Base-by-base conservation (phyloP, 2,329 filamentous ascomycete species). In the Fusarium nelsonii region DNA sequence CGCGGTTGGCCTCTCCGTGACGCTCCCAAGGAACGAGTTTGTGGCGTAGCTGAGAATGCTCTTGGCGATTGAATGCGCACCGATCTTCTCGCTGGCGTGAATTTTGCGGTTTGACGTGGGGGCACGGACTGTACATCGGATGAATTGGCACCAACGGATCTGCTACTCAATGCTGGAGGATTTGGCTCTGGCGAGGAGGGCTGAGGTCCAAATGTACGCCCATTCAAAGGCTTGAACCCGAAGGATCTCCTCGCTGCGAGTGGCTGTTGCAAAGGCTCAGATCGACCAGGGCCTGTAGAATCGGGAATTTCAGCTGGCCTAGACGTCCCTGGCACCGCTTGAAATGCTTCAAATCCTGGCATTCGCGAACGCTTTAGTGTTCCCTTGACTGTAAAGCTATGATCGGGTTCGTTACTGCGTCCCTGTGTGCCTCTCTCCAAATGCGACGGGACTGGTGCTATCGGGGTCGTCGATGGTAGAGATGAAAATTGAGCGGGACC, bases 391-490 rank as follows among this genome's bases (percentile, higher is more conserved):
- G 34, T 54, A 12, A 45, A 37, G 14, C 23, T 41, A 15, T 39
- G 46, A n/a, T 55, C 56, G 8, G 55, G 26, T 32, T 63, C 65
- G 33, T 51, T 63, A 15, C 62, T 67, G 23, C 61, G 71, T 16
- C 59, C 73, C 40, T 77, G 74, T 4, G 79, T 70, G 36, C 79
- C 77, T 28, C 75, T 72, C 59, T 82, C 79, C n/a, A 83, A 75
- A n/a, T 83, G 79, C 1, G 80, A 80, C 8, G 82, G 80, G 8
- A 84, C 73, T 15, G 82, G 81, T 16, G 77, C 81, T 55, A 77
- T 76, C 5, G 82, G 82, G 6, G 82, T 84, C 5, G 81, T 84
- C 10, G 82, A 79, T 14, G 79, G 77, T 46, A 79, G 71, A n/a
- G 39, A 44, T 8, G 64, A 54, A 26, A 74, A 69, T 12, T 70